Conservation (phyloP, 139 green algal genomes). For the Haematococcus sp. region DNA sequence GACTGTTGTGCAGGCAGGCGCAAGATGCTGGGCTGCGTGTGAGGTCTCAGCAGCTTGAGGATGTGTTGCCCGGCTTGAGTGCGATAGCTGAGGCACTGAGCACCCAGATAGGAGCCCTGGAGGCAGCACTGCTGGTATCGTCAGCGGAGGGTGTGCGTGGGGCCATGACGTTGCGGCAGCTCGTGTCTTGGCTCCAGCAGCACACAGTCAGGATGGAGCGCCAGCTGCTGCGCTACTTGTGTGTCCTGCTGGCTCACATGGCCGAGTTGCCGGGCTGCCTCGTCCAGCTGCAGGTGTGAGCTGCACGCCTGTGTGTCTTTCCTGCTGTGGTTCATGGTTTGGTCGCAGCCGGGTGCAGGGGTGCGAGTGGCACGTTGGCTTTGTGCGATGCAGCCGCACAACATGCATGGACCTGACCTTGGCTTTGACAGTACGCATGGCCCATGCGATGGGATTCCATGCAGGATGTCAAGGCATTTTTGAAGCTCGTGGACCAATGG, state of each 20-base stretch:
- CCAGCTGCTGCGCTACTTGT: neutral
- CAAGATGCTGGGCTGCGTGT: constrained; percentile 1
- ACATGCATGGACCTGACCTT: no score
- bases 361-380: no score
- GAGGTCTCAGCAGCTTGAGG: neutral
- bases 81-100: neutral
- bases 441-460: no score
- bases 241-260: constrained; percentile 8
- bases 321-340: no score
- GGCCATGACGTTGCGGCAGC: neutral
- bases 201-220: neutral
- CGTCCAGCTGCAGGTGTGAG: neutral
- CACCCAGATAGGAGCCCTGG: neutral
- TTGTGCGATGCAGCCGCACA: no score
- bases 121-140: neutral
- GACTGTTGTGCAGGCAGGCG: neutral
- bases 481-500: no score
- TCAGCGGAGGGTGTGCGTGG: neutral
- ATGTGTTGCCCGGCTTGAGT: neutral
- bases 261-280: neutral
- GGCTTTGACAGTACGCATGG: no score
- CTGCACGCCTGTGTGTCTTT: no score
- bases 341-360: no score
- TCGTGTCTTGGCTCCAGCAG: neutral
- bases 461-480: no score